These are phyloP conservation scores for Apiospora phragmitis DNA, from an alignment of 2,329 filamentous ascomycete genomes.

Conservation along the genomic window DNA sequence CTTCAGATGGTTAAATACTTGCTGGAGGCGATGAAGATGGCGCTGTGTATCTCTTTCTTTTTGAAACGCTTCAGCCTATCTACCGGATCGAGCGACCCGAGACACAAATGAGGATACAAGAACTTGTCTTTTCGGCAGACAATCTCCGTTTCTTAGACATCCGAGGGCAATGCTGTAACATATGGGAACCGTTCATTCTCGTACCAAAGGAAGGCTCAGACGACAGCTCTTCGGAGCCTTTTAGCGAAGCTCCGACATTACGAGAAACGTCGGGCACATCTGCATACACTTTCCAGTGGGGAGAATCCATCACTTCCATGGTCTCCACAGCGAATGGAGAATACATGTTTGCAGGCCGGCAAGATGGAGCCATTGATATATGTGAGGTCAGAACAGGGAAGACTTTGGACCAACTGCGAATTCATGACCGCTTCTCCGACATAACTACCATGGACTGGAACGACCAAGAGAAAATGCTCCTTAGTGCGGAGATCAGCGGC, in stretches of 20 bases:
- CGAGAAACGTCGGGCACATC: background rate
- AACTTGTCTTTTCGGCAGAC: background rate
- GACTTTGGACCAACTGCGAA: background rate
- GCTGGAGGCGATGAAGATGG: background rate
- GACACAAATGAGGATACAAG: background rate
- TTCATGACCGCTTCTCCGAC: background rate
- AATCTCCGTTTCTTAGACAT: background rate
- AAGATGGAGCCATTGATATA: background rate
- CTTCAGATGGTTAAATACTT: background rate
- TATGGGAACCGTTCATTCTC: background rate
- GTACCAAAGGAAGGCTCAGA: background rate
- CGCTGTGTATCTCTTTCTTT: background rate
- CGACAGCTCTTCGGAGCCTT: conserved; percentile 17
- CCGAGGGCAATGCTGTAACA: background rate
- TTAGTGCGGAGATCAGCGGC: background rate
- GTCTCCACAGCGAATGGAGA: background rate
- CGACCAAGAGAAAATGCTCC: background rate
- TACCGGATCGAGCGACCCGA: background rate
- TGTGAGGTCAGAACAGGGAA: background rate
- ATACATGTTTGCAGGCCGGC: background rate
- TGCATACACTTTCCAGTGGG: background rate
- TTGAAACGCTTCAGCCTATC: background rate
- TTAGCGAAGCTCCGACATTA: conserved; percentile 8
- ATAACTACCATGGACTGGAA: background rate
- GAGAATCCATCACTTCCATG: background rate